Evolutionary conservation across 1,284 basidiomycete genomes (phyloP).

Genomic region (Microstroma glucosiphilum): DNA sequence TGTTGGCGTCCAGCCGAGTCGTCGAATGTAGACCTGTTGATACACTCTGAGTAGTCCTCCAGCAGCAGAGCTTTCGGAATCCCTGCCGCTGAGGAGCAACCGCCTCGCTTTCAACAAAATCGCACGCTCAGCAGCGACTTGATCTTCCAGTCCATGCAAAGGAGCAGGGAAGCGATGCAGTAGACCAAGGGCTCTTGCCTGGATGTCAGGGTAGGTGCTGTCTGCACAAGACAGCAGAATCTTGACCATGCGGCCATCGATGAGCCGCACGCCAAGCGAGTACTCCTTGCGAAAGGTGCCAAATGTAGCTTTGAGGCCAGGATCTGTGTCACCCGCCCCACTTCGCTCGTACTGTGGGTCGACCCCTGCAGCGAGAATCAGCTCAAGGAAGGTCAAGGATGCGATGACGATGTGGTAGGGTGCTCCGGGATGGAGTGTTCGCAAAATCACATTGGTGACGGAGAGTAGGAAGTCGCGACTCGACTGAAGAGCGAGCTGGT

Average conservation of each 20-base stretch:
- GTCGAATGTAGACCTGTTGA: slow-evolving; percentile 27
- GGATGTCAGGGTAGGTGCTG: slow-evolving; percentile 40
- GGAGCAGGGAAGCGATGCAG: slow-evolving; percentile 33
- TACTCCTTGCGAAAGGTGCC: slow-evolving; percentile 14
- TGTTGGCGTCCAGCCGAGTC: slow-evolving; percentile 20
- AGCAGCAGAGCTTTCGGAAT: slow-evolving; percentile 33
- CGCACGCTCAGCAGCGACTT: slow-evolving; percentile 16
- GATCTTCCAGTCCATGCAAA: slow-evolving; percentile 22
- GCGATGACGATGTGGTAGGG: slow-evolving; percentile 38
- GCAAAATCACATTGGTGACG: background rate
- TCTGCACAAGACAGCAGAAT: slow-evolving; percentile 32
- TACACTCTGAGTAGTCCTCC: slow-evolving; percentile 35
- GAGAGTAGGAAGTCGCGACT: slow-evolving; percentile 1
- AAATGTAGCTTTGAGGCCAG: background rate
- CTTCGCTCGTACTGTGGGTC: slow-evolving; percentile 14
- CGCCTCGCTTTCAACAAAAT: slow-evolving; percentile 24
- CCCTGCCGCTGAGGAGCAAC: slow-evolving; percentile 31
- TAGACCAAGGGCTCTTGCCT: slow-evolving; percentile 25
- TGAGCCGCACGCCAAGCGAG: slow-evolving; percentile 21
- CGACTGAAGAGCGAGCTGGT: background rate
- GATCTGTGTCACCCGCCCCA: background rate
- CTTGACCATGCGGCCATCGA: slow-evolving; percentile 25
- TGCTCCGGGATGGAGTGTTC: slow-evolving; percentile 37
- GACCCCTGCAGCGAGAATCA: slow-evolving; percentile 31
- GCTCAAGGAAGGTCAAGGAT: slow-evolving; percentile 32